A percentile compares a stretch with the other conserved stretches of the same genome.
These are phyloP conservation scores for Monilinia aucupariae DNA, from an alignment of 2,329 filamentous ascomycete species.

Conservation along the genomic window DNA sequence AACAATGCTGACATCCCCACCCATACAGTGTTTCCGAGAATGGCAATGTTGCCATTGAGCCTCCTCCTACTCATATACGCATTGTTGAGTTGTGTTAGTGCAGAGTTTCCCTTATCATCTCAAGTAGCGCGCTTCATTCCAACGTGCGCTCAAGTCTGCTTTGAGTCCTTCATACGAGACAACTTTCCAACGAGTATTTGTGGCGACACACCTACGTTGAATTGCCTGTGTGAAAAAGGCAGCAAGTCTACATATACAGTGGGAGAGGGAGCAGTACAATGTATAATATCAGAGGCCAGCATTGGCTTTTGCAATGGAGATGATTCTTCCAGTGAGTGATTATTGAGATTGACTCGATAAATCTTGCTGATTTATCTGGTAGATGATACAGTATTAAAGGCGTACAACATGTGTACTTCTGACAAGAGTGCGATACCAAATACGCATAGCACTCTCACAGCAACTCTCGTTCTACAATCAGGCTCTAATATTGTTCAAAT, in stretches of 20 bases:
- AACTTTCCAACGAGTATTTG: conserved; percentile 52
- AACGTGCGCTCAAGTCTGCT: conserved; percentile 54
- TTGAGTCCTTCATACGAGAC: conserved; percentile 55
- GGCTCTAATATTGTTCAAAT: conserved; percentile 37
- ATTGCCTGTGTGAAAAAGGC: conserved; percentile 57
- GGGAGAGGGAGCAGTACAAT: conserved; percentile 66
- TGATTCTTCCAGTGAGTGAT: conserved; percentile 32
- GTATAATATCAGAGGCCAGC: conserved; percentile 51
- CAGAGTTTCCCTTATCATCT: conserved; percentile 24
- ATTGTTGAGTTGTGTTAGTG: conserved; percentile 24
- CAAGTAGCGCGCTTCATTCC: conserved; percentile 33
- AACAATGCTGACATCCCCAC: conserved; percentile 23
- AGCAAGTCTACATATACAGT: conserved; percentile 60
- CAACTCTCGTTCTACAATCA: conserved; percentile 46
- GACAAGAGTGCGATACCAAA: conserved; percentile 47
- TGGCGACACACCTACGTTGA: conserved; percentile 46
- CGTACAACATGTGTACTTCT: conserved; percentile 54
- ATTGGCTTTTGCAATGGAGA: conserved; percentile 47
- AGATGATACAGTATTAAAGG: conserved; percentile 44
- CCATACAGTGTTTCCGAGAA: conserved; percentile 28
- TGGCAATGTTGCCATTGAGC: conserved; percentile 33
- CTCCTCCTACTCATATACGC: conserved; percentile 31
- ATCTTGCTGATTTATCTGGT: conserved; percentile 15
- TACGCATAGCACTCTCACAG: conserved; percentile 54
- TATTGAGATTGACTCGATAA: background rate